Percentiles rank a stretch among this genome's conserved stretches.
Conservation (phyloP, 2,329 filamentous ascomycete species). For the Penicillium rolfsii region DNA sequence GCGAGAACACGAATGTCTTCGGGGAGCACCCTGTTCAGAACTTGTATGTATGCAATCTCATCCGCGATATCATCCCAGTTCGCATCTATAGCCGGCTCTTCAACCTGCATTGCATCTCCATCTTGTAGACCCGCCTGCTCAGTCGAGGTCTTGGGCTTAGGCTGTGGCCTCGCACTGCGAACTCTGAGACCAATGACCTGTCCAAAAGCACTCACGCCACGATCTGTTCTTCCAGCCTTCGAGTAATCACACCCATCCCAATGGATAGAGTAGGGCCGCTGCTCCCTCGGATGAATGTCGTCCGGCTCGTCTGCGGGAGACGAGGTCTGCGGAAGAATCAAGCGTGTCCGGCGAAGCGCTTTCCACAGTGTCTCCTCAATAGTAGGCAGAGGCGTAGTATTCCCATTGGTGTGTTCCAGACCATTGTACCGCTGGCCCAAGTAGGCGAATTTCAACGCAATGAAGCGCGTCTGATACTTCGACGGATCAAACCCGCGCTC, state of each 20-base stretch:
- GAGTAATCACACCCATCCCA: slow-evolving; percentile 88
- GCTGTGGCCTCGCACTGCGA: slow-evolving; percentile 72
- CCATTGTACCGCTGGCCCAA: slow-evolving; percentile 89
- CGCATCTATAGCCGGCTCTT: slow-evolving; percentile 41
- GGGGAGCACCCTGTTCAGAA: slow-evolving; percentile 86
- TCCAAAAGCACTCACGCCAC: slow-evolving; percentile 93
- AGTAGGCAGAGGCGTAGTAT: slow-evolving; percentile 70
- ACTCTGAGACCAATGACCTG: slow-evolving; percentile 87
- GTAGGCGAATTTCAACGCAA: slow-evolving; percentile 93
- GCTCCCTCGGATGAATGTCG: slow-evolving; percentile 49
- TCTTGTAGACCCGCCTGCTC: slow-evolving; percentile 23
- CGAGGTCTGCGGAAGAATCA: slow-evolving; percentile 72
- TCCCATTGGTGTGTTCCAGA: slow-evolving; percentile 80
- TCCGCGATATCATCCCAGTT: slow-evolving; percentile 70
- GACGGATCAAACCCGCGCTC: slow-evolving; percentile 70
- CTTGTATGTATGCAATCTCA: slow-evolving; percentile 79
- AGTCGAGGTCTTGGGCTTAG: slow-evolving; percentile 19
- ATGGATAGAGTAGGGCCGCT: slow-evolving; percentile 58
- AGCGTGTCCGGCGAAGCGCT: slow-evolving; percentile 76
- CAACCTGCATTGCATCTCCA: slow-evolving; percentile 35
- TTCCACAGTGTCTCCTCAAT: slow-evolving; percentile 96
- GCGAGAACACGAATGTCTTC: slow-evolving; percentile 87
- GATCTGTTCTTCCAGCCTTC: slow-evolving; percentile 92
- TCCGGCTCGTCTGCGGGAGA: slow-evolving; percentile 39
- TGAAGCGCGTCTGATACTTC: slow-evolving; percentile 78